These are phyloP conservation scores for Magnusiomyces paraingens DNA, from an alignment of 1,139 yeast genomes.

Conservation along the genomic window DNA sequence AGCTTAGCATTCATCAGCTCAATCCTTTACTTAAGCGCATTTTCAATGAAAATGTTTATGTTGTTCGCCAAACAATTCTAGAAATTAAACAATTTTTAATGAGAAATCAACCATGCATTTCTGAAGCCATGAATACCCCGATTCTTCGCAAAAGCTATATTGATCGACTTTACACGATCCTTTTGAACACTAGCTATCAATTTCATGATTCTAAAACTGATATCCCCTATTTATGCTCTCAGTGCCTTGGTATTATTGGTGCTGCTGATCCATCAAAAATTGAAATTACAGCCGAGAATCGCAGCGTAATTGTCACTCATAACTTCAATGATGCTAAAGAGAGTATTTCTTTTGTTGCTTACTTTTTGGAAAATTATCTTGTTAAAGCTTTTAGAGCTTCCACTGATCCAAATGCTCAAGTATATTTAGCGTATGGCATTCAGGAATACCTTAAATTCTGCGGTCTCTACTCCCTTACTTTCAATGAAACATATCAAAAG, in stretches of 20 bases:
- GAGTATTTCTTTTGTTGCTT: conserved; percentile 54
- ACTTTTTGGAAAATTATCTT: conserved; percentile 60
- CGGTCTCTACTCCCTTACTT: conserved; percentile 39
- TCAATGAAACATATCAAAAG: conserved; percentile 8
- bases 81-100: conserved; percentile 54
- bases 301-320: conserved; percentile 46
- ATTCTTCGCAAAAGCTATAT: conserved; percentile 31
- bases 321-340: conserved; percentile 62
- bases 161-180: conserved; percentile 45
- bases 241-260: conserved; percentile 71
- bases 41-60: conserved; percentile 63
- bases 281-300: conserved; percentile 42
- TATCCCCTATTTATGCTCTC: conserved; percentile 55
- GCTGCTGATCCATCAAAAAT: conserved; percentile 65
- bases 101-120: conserved; percentile 45
- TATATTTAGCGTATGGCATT: conserved; percentile 81
- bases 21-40: conserved; percentile 40
- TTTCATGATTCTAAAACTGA: conserved; percentile 43
- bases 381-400: conserved; percentile 86
- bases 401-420: conserved; percentile 77
- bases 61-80: conserved; percentile 68
- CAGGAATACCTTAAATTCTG: conserved; percentile 74
- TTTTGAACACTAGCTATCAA: conserved; percentile 43
- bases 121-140: conserved; percentile 26
- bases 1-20: conserved; percentile 7